phyloP scores from a whole-genome alignment of 371 early-diverging fungal genomes.

The Mucor mucedo region DNA sequence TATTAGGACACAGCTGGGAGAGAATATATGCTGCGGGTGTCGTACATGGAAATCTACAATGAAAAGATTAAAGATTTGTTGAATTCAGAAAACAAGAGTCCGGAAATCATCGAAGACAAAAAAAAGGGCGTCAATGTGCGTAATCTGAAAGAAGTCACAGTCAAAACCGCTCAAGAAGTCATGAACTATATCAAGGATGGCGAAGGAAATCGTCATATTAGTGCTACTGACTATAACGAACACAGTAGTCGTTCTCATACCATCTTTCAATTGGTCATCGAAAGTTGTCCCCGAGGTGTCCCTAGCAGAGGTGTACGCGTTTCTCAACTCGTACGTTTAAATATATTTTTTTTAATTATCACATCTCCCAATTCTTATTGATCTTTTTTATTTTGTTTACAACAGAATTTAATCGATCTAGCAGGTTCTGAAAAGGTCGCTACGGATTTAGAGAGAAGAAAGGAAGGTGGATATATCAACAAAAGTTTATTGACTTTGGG shows the following conservation, averaged over 20 bases:
- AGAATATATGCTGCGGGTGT: constrained; percentile 87
- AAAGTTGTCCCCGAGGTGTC: constrained; percentile 22
- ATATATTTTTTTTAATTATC: background rate
- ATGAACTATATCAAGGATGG: constrained; percentile 77
- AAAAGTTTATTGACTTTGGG: constrained; percentile 85
- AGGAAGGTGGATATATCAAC: constrained; percentile 93
- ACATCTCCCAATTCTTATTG: too few species aligned
- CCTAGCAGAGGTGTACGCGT: constrained; percentile 57
- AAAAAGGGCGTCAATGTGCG: constrained; percentile 82
- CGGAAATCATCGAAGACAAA: constrained; percentile 83
- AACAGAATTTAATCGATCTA: constrained; percentile 86
- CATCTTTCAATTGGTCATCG: constrained; percentile 79
- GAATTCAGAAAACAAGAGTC: constrained; percentile 69
- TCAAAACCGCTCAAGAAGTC: constrained; percentile 81
- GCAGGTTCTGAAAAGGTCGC: constrained; percentile 95
- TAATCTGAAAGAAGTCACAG: constrained; percentile 86
- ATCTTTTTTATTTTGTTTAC: background rate
- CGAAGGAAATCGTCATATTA: constrained; percentile 79
- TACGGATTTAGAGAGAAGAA: constrained; percentile 73
- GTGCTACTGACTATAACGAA: constrained; percentile 90
- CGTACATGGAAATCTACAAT: constrained; percentile 97
- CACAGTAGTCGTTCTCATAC: constrained; percentile 89
- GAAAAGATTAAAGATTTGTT: constrained; percentile 87
- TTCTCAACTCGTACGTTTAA: constrained; percentile 59
- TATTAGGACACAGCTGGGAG: constrained; percentile 44